These are phyloP conservation scores for Serendipita vermifera DNA, from an alignment of 768 basidiomycete species.

Conservation along the genomic window DNA sequence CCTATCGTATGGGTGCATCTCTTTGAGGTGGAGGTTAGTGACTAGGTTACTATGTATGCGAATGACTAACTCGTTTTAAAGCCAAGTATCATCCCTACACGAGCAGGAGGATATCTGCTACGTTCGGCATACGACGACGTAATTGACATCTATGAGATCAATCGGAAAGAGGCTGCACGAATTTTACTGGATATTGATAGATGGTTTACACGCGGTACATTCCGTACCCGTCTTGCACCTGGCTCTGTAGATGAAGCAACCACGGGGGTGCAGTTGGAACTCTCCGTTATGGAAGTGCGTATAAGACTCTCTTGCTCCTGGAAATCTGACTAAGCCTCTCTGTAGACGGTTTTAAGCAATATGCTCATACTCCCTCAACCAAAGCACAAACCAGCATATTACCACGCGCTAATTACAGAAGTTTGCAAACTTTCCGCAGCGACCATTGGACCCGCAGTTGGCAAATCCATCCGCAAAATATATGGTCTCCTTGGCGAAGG, in stretches of 20 bases:
- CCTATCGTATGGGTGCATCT: constrained; percentile 55
- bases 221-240: constrained; percentile 63
- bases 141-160: constrained; percentile 84
- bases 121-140: constrained; percentile 63
- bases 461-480: constrained; percentile 83
- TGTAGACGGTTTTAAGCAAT: constrained; percentile 56
- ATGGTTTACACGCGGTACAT: constrained; percentile 72
- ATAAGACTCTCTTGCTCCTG: neutral
- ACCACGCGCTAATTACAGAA: constrained; percentile 79
- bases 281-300: constrained; percentile 68
- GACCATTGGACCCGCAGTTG: constrained; percentile 91
- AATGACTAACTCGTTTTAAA: constrained; percentile 12
- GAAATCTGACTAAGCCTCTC: neutral
- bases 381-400: constrained; percentile 67
- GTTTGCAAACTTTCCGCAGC: constrained; percentile 86
- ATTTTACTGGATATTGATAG: constrained; percentile 75
- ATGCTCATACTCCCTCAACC: constrained; percentile 69
- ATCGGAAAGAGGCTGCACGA: constrained; percentile 87
- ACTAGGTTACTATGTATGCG: neutral
- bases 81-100: constrained; percentile 54
- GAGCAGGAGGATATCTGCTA: constrained; percentile 65
- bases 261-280: constrained; percentile 62
- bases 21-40: constrained; percentile 45
- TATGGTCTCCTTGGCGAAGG: constrained; percentile 71
- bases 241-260: constrained; percentile 36